These are phyloP conservation scores for Castanospermum australe DNA, from an alignment of 306 rosid species.

Conservation along the genomic window DNA sequence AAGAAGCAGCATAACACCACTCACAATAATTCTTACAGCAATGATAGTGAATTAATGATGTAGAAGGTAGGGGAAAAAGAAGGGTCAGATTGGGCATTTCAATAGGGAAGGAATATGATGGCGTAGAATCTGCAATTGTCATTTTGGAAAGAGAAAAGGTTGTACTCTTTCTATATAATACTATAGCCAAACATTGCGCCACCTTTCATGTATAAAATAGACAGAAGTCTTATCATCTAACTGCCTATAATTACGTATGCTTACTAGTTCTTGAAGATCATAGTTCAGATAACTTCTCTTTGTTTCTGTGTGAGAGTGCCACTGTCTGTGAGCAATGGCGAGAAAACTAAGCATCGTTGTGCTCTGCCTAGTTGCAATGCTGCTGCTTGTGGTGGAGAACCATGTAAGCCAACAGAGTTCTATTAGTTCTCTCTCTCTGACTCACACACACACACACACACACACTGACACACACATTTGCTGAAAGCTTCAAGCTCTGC, in stretches of 20 bases:
- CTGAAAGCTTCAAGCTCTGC: not conserved
- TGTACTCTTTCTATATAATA: not conserved
- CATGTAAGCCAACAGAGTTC: conserved; percentile 42
- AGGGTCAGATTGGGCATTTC: conserved; percentile 6
- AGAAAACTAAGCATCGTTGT: not conserved
- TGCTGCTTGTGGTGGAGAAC: conserved; percentile 35
- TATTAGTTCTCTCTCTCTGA: not conserved
- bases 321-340: conserved; percentile 34
- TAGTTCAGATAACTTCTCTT: not conserved
- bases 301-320: not conserved
- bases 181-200: not conserved
- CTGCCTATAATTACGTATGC: conserved; percentile 19
- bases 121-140: not conserved
- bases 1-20: not conserved
- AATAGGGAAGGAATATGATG: not conserved
- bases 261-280: not conserved
- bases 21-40: not conserved
- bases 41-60: too few relatives aligned
- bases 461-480: not conserved
- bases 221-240: not conserved
- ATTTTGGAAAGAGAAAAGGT: conserved; percentile 4
- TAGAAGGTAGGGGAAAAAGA: not conserved
- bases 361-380: conserved; percentile 14
- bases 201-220: conserved; percentile 11
- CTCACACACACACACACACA: not conserved